Evolutionary conservation across 202 grass and related monocot species (phyloP).

Genomic region (Eragrostis tef): DNA sequence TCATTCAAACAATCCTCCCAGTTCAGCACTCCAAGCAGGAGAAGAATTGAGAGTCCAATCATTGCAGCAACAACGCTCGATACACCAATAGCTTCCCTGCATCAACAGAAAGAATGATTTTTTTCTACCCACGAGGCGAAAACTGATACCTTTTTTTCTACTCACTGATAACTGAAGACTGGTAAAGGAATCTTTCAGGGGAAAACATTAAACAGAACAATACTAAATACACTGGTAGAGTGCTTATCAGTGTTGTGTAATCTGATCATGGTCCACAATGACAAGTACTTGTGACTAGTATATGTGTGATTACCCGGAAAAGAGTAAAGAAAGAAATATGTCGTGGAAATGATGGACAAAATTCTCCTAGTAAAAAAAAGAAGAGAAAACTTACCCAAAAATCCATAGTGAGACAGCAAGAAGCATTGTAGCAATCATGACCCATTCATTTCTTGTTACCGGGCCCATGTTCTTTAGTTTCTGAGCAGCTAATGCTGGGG

Average conservation of each 20-base stretch:
- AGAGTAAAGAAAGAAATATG: constrained; percentile 1
- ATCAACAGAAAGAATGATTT: constrained; percentile 8
- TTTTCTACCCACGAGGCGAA: background rate
- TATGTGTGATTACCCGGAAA: background rate
- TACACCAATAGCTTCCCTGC: constrained; percentile 68
- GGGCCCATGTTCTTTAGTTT: constrained; percentile 80
- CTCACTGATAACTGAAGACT: background rate
- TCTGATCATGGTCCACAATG: constrained; percentile 17
- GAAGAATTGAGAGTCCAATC: constrained; percentile 85
- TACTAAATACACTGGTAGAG: background rate
- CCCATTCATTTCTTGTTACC: constrained; percentile 86
- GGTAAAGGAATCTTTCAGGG: constrained; percentile 12
- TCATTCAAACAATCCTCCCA: constrained; percentile 95
- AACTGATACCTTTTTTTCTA: background rate
- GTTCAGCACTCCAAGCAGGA: constrained; percentile 80
- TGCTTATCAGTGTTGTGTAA: background rate
- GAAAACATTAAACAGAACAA: constrained; percentile 31
- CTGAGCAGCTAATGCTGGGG: constrained; percentile 74
- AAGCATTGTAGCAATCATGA: constrained; percentile 87
- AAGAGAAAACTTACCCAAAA: constrained; percentile 69
- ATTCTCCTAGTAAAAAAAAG: constrained; percentile 21
- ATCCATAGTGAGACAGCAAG: constrained; percentile 90
- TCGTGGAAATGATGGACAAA: constrained; percentile 7
- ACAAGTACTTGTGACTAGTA: background rate
- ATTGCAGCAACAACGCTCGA: constrained; percentile 89